Percentiles rank a stretch among this genome's conserved stretches.
Conservation (phyloP, 768 basidiomycete genomes). For the Russula dissimulans region DNA sequence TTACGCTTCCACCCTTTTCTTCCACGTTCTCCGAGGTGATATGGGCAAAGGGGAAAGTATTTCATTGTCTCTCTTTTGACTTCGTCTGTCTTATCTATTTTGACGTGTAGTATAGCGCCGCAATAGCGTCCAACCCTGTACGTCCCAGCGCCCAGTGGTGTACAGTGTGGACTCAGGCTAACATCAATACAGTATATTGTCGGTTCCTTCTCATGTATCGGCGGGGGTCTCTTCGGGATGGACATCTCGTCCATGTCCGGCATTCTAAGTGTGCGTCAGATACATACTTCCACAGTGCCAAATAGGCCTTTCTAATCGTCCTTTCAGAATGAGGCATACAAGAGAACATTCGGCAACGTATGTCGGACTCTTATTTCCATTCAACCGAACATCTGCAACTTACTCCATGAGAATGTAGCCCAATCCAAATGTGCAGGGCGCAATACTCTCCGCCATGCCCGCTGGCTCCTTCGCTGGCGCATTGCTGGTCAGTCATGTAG, state of each 20-base stretch:
- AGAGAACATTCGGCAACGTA: constrained; percentile 25
- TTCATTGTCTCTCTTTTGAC: background rate
- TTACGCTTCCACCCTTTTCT: background rate
- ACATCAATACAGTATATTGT: constrained; percentile 54
- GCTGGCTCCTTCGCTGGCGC: constrained; percentile 64
- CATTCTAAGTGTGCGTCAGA: constrained; percentile 43
- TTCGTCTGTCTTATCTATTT: background rate
- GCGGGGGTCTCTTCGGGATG: constrained; percentile 69
- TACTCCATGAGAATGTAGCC: constrained; percentile 28
- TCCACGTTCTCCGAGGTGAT: background rate
- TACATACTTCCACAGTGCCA: background rate
- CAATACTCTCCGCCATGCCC: constrained; percentile 72
- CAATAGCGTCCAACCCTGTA: constrained; percentile 53
- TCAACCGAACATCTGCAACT: background rate
- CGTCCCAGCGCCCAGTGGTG: constrained; percentile 1
- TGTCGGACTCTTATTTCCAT: background rate
- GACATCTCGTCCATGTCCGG: constrained; percentile 82
- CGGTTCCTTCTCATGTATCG: constrained; percentile 74
- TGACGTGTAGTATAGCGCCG: constrained; percentile 39
- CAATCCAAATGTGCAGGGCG: constrained; percentile 49
- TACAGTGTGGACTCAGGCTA: background rate
- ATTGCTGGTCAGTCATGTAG: constrained; percentile 51
- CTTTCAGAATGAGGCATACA: constrained; percentile 29
- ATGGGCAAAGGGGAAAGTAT: constrained; percentile 26
- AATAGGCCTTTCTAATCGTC: background rate